Percentiles rank a stretch among this genome's conserved stretches.
These are phyloP conservation scores for Fusarium tuaranense DNA, from an alignment of 2,329 filamentous ascomycete genomes.

Conservation along the genomic window DNA sequence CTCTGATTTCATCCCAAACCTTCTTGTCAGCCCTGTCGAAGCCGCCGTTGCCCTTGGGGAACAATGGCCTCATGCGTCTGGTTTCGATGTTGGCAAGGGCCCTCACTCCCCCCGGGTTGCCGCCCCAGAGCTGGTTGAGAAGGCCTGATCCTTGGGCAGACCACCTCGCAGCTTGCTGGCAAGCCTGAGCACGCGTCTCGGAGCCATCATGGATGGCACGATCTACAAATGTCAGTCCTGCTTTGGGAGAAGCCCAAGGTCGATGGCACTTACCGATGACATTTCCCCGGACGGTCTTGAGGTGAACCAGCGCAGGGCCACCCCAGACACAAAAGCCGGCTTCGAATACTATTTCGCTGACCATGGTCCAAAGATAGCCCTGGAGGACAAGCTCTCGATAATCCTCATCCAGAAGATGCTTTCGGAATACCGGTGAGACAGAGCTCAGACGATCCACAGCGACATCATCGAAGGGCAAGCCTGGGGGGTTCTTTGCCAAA, in stretches of 20 bases:
- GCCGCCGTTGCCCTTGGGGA: too few species aligned
- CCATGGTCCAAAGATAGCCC: too few species aligned
- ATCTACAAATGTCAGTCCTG: background rate
- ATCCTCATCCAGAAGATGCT: too few species aligned
- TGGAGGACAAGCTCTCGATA: too few species aligned
- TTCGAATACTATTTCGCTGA: too few species aligned
- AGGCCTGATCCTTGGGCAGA: conserved; percentile 6
- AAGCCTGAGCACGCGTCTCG: too few species aligned
- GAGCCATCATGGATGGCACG: too few species aligned
- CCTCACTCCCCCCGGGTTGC: rapidly evolving
- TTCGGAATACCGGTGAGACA: rapidly evolving
- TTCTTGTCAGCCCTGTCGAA: too few species aligned
- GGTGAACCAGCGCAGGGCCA: too few species aligned
- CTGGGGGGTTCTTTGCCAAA: background rate
- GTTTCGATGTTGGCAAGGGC: background rate
- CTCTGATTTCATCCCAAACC: too few species aligned
- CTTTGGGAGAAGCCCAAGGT: background rate
- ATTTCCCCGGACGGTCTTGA: too few species aligned
- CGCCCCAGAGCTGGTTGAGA: background rate
- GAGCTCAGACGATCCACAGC: rapidly evolving
- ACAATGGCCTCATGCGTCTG: background rate
- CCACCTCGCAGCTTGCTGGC: conserved; percentile 12
- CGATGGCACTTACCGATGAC: conserved; percentile 9
- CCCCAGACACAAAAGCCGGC: too few species aligned
- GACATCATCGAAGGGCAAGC: rapidly evolving